A percentile compares a stretch with the other conserved stretches of the same genome.
These are phyloP conservation scores for Cardamine resedifolia DNA, from an alignment of 345 rosid species.

Conservation along the genomic window DNA sequence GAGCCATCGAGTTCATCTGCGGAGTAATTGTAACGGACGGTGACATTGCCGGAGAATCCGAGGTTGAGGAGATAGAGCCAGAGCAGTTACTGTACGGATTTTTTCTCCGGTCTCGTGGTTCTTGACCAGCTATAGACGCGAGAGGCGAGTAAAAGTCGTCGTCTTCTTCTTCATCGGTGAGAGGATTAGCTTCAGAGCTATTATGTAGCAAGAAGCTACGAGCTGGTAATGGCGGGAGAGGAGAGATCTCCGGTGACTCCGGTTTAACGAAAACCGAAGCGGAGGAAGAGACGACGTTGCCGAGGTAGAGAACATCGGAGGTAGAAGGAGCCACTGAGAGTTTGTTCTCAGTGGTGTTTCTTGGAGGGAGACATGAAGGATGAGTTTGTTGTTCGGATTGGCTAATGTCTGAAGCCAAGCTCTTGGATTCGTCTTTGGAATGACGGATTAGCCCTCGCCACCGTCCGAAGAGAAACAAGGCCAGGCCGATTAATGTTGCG, in stretches of 20 bases:
- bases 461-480: slow-evolving; percentile 47
- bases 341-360: slow-evolving; percentile 40
- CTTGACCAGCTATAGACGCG: slow-evolving; percentile 63
- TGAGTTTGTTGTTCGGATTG: slow-evolving; percentile 19
- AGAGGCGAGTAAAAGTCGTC: slow-evolving; percentile 87
- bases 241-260: slow-evolving; percentile 87
- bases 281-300: slow-evolving; percentile 51
- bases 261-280: slow-evolving; percentile 52
- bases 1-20: slow-evolving; percentile 47
- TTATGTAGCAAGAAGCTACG: slow-evolving; percentile 46
- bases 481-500: slow-evolving; percentile 28
- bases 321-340: slow-evolving; percentile 45
- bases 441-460: slow-evolving; percentile 42
- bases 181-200: slow-evolving; percentile 45
- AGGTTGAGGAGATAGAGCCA: slow-evolving; percentile 51
- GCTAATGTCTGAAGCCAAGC: slow-evolving; percentile 32
- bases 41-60: slow-evolving; percentile 69
- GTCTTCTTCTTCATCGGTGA: slow-evolving; percentile 42
- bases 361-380: slow-evolving; percentile 33
- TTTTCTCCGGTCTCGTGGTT: slow-evolving; percentile 42
- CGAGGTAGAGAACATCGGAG: slow-evolving; percentile 83
- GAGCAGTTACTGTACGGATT: slow-evolving; percentile 54
- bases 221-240: slow-evolving; percentile 81
- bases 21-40: slow-evolving; percentile 68
- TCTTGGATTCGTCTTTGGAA: slow-evolving; percentile 43